Percentiles rank a stretch among this genome's conserved stretches.
These are phyloP conservation scores for Carpinus viminea DNA, from an alignment of 306 rosid genomes.

Conservation along the genomic window DNA sequence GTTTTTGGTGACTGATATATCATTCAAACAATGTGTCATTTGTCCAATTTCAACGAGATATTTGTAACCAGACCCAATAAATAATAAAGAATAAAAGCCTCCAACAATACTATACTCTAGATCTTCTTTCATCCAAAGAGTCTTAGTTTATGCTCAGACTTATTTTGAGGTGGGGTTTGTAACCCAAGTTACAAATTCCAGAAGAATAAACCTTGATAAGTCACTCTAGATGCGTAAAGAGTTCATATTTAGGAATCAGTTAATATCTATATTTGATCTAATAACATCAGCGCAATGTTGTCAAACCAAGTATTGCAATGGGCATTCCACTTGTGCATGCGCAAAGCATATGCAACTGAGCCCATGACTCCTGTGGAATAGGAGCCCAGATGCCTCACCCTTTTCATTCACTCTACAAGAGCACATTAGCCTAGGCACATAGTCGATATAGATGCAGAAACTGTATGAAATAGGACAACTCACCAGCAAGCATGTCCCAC, in stretches of 20 bases:
- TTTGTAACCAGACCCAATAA: not conserved
- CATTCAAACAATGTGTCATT: not conserved
- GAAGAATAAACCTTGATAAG: not conserved
- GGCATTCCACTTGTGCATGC: not conserved
- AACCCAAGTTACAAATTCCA: not conserved
- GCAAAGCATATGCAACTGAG: not conserved
- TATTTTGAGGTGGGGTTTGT: not conserved
- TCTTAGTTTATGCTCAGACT: not conserved
- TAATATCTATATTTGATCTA: not conserved
- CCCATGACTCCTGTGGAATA: not conserved
- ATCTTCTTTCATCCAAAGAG: not conserved
- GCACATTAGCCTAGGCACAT: not conserved
- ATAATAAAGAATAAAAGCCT: not conserved
- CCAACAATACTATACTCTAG: not conserved
- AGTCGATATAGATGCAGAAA: not conserved
- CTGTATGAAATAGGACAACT: conserved; percentile 18
- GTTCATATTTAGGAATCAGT: not conserved
- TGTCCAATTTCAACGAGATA: not conserved
- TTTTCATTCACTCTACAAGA: not conserved
- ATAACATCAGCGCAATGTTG: not conserved
- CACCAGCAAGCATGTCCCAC: conserved; percentile 89
- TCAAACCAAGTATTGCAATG: not conserved
- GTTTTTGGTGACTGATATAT: not conserved
- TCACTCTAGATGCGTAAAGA: not conserved
- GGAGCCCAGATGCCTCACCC: not conserved